Conservation (phyloP, 2,329 filamentous ascomycete genomes). For the Alternaria tenuissima region DNA sequence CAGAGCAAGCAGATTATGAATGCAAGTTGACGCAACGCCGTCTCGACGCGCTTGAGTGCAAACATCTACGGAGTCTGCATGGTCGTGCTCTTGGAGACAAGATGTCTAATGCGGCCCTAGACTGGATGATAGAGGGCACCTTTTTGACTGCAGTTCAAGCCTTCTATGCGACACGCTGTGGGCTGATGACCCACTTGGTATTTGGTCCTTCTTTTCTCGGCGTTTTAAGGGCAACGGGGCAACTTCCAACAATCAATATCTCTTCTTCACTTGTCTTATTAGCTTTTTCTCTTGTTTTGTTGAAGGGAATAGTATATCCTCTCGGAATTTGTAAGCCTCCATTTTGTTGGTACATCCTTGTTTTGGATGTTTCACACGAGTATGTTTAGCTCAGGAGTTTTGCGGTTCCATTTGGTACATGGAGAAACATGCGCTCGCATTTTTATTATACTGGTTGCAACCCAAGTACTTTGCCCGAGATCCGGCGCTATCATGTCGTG, state of each 20-base stretch:
- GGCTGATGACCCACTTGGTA: neutral
- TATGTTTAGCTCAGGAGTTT: slow-evolving; percentile 11
- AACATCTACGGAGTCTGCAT: neutral
- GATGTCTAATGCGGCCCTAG: neutral
- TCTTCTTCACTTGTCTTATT: slow-evolving; percentile 20
- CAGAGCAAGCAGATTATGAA: neutral
- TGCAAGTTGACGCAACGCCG: neutral
- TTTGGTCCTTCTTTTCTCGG: slow-evolving; percentile 3
- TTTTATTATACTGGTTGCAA: neutral
- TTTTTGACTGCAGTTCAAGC: neutral
- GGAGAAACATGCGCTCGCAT: slow-evolving; percentile 1
- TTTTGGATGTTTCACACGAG: slow-evolving; percentile 5
- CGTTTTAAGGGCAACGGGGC: slow-evolving; percentile 10
- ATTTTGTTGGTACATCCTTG: neutral
- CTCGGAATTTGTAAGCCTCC: neutral
- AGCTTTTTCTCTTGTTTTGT: slow-evolving; percentile 1
- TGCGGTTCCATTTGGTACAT: neutral
- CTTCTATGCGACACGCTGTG: neutral
- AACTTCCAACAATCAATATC: slow-evolving; percentile 18
- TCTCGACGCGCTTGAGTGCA: slow-evolving; percentile 1
- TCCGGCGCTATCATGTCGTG: neutral
- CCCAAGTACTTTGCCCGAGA: neutral
- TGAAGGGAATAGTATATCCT: neutral
- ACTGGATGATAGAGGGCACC: neutral
- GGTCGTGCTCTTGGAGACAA: neutral